phyloP scores from a whole-genome alignment of 1,284 basidiomycete genomes.

The Phlebopus sp. region DNA sequence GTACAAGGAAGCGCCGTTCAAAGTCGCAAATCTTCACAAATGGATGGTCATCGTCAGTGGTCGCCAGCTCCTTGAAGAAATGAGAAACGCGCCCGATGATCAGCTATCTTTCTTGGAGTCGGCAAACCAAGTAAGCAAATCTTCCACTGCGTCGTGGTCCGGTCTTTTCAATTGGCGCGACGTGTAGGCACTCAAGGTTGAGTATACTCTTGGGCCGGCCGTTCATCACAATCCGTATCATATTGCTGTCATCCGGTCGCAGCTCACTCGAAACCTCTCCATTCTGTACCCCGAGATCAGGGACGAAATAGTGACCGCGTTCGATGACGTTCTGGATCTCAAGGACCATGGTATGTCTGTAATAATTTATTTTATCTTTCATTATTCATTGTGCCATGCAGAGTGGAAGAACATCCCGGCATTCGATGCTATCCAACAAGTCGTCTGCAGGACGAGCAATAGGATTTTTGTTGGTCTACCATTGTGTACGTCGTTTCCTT shows the following conservation, averaged over 20 bases:
- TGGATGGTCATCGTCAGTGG: conserved; percentile 43
- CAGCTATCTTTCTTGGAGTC: conserved; percentile 37
- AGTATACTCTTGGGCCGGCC: conserved; percentile 29
- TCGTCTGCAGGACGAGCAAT: conserved; percentile 35
- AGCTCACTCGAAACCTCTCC: conserved; percentile 32
- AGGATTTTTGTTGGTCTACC: conserved; percentile 41
- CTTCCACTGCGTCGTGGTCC: not conserved
- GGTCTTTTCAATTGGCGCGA: not conserved
- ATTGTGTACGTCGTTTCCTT: conserved; percentile 30
- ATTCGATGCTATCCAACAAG: conserved; percentile 14
- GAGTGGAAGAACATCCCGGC: conserved; percentile 31
- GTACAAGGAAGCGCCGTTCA: conserved; percentile 40
- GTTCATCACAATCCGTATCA: conserved; percentile 29
- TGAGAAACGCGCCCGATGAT: conserved; percentile 38
- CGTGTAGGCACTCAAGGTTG: conserved; percentile 17
- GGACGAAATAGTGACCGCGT: conserved; percentile 33
- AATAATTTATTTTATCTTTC: not conserved
- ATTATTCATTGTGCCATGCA: conserved; percentile 6
- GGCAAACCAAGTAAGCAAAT: conserved; percentile 31
- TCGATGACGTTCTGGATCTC: conserved; percentile 26
- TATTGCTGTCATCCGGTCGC: conserved; percentile 17
- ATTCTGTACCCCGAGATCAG: conserved; percentile 25
- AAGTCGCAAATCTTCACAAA: conserved; percentile 34
- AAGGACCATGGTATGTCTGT: conserved; percentile 16
- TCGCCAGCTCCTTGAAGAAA: conserved; percentile 37